These are phyloP conservation scores for Microbotryum lychnidis-dioicae DNA, from an alignment of 1,284 basidiomycete genomes.

Conservation along the genomic window DNA sequence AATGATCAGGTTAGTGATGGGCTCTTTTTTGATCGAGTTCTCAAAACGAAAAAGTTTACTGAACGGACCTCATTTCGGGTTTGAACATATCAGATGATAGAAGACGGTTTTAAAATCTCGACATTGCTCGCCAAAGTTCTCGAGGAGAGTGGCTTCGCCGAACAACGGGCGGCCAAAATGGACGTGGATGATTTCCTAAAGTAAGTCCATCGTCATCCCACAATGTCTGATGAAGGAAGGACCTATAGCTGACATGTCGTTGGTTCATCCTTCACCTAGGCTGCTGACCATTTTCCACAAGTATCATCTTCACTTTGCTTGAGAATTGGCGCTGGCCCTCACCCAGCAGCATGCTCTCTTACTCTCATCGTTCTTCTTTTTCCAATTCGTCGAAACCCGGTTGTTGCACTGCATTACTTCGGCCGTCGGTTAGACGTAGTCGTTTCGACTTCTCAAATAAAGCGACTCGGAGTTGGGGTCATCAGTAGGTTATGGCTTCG, in stretches of 20 bases:
- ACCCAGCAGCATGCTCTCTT: background rate
- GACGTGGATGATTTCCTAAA: conserved; percentile 71
- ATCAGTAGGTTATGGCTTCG: conserved; percentile 46
- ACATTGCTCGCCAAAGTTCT: conserved; percentile 69
- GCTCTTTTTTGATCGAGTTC: no score
- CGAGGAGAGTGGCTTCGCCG: conserved; percentile 55
- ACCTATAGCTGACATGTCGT: no score
- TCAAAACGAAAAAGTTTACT: no score
- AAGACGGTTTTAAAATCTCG: conserved; percentile 64
- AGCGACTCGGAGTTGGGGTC: conserved; percentile 48
- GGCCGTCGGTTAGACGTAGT: conserved; percentile 70
- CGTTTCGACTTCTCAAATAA: conserved; percentile 75
- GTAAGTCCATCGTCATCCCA: conserved; percentile 42
- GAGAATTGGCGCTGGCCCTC: background rate
- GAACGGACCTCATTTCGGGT: background rate
- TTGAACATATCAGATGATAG: conserved; percentile 52
- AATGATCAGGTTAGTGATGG: conserved; percentile 42
- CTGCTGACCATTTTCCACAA: conserved; percentile 72
- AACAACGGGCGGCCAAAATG: conserved; percentile 72
- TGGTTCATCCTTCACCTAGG: conserved; percentile 37
- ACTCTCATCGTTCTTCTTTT: no score
- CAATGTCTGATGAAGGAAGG: no score
- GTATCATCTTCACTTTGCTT: conserved; percentile 71
- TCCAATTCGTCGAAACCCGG: no score
- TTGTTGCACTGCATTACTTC: no score